These are phyloP conservation scores for Magnolia officinalis DNA, from an alignment of 164 flowering plant genomes.

Conservation along the genomic window DNA sequence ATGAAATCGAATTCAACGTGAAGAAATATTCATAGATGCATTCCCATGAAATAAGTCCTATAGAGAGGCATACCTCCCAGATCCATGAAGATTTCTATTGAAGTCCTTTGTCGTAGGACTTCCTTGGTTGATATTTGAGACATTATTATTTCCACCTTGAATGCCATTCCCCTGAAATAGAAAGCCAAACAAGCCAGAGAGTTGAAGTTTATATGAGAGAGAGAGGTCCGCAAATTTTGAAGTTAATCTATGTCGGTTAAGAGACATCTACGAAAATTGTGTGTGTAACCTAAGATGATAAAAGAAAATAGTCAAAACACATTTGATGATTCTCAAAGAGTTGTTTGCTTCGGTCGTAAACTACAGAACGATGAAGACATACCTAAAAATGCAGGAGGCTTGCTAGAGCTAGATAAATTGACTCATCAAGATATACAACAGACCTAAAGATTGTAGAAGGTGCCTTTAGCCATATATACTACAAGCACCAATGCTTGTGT, in stretches of 20 bases:
- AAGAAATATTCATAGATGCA: not conserved
- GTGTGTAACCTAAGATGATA: not conserved
- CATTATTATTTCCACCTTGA: not conserved
- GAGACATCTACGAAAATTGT: no score
- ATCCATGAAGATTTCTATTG: not conserved
- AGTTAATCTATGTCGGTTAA: no score
- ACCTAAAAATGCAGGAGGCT: no score
- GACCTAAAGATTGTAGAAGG: no score
- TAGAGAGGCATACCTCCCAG: not conserved
- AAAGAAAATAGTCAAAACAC: not conserved
- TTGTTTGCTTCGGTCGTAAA: no score
- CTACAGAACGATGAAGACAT: no score
- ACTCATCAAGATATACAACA: no score
- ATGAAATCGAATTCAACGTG: not conserved
- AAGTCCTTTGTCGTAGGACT: slow-evolving; percentile 3
- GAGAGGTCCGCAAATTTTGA: not conserved
- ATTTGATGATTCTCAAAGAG: not conserved
- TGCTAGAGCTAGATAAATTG: no score
- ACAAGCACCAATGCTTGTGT: no score
- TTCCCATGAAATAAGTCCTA: not conserved
- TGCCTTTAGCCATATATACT: no score
- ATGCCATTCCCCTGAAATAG: not conserved
- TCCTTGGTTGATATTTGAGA: not conserved
- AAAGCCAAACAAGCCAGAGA: not conserved
- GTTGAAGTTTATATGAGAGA: not conserved